Evolutionary conservation across 768 basidiomycete genomes (phyloP).

Genomic region (Dioszegia crocea): DNA sequence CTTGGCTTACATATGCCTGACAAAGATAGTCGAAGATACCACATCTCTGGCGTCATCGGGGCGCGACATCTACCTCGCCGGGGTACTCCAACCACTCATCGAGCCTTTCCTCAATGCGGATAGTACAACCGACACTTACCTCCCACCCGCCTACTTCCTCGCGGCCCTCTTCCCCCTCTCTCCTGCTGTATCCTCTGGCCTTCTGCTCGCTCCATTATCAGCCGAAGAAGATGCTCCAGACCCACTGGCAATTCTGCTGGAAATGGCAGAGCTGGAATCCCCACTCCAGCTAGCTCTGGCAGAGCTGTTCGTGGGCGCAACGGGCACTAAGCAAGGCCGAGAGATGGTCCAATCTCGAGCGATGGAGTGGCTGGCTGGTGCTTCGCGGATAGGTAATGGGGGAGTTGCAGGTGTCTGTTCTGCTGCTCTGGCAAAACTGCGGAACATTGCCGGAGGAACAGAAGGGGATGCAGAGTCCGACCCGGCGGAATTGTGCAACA

Average conservation of each 20-base stretch:
- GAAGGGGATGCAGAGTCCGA: not conserved
- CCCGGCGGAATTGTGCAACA: conserved; percentile 53
- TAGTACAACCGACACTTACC: not conserved
- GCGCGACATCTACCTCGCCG: conserved; percentile 1
- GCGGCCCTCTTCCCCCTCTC: conserved; percentile 25
- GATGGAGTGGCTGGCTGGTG: conserved; percentile 63
- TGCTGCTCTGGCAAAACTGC: conserved; percentile 72
- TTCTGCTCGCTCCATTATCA: conserved; percentile 15
- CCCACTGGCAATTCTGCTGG: conserved; percentile 49
- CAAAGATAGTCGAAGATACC: conserved; percentile 21
- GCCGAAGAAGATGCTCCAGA: conserved; percentile 12
- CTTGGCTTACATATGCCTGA: conserved; percentile 23
- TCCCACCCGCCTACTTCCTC: conserved; percentile 24
- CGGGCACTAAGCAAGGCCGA: conserved; percentile 69
- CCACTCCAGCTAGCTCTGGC: conserved; percentile 61
- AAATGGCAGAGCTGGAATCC: conserved; percentile 64
- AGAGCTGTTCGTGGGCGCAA: conserved; percentile 70
- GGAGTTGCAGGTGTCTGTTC: conserved; percentile 56
- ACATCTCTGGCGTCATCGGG: not conserved
- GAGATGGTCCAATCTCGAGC: conserved; percentile 59
- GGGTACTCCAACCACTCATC: conserved; percentile 2
- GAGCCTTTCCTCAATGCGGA: not conserved
- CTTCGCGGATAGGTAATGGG: conserved; percentile 39
- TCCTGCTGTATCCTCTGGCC: conserved; percentile 9
- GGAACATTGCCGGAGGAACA: not conserved